phyloP scores from a whole-genome alignment of 768 basidiomycete genomes.

The Panellus pusillus region DNA sequence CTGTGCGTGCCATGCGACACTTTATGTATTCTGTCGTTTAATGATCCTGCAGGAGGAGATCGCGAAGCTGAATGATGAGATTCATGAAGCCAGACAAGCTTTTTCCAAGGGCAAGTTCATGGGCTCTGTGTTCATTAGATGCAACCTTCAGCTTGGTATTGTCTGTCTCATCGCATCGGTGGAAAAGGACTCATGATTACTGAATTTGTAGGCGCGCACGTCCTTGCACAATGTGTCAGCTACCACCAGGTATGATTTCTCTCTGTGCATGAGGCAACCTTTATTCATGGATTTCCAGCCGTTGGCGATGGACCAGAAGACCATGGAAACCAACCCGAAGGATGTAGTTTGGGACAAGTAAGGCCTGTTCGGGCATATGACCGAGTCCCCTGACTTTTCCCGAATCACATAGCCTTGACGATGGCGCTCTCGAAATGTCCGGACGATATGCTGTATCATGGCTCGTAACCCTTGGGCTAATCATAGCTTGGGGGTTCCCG shows the following conservation, averaged over 20 bases:
- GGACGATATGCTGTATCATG: constrained; percentile 56
- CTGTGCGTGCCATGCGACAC: constrained; percentile 33
- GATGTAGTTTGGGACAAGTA: constrained; percentile 59
- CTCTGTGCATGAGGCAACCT: no score
- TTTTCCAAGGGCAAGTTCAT: constrained; percentile 45
- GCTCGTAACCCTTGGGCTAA: constrained; percentile 56
- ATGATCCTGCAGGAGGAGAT: constrained; percentile 47
- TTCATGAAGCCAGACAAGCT: constrained; percentile 41
- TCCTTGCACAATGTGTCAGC: constrained; percentile 60
- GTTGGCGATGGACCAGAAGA: constrained; percentile 57
- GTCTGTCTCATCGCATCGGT: no score
- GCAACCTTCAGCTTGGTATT: constrained; percentile 72
- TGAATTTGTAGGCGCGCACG: constrained; percentile 45
- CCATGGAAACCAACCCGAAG: constrained; percentile 56
- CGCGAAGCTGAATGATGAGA: constrained; percentile 39
- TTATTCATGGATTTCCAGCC: constrained; percentile 35
- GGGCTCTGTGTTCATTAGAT: constrained; percentile 62
- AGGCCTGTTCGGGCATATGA: background rate
- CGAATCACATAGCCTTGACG: constrained; percentile 34
- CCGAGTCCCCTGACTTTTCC: background rate
- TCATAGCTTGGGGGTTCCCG: constrained; percentile 66
- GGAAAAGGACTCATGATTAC: no score
- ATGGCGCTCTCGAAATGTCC: constrained; percentile 51
- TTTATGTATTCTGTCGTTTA: background rate
- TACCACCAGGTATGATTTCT: constrained; percentile 44